Evolutionary conservation across 345 rosid species (phyloP), one percentile per base, ranked within the genome.

Genomic region (Gossypium ekmanianum): DNA sequence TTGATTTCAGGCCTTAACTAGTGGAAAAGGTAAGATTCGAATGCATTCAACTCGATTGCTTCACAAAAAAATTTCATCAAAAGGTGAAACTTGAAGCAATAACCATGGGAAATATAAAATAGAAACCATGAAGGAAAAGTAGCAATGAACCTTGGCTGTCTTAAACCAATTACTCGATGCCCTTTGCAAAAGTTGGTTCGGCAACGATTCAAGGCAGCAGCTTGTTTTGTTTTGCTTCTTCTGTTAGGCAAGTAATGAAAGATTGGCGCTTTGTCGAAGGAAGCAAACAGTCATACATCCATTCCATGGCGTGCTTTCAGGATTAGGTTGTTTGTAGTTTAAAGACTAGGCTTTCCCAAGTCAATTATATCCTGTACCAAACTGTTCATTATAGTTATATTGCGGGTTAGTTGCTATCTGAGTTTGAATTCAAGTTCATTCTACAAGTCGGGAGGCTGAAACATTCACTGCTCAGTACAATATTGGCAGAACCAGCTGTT

Each of bases 291-390:
- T 89, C 97, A 6, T 94, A 92, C 45, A 88, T 80, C n/a, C 82
- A 77, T 77, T 81, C 92, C 87, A 94, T 62, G 8, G 8, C 20
- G 67, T 3, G 66, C 50, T 77, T 57, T 88, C 59, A 90, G 87
- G 17, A 67, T 77, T 79, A 92, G 87, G 82, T 92, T 92, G 82
- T 90, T 80, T 0, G 81, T 75, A 41, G 92, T 87, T 81, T 78
- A 83, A 80, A 91, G 81, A 34, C 81, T 78, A 44, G 95, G 97
- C 80, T 78, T 91, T 34, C 91, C 98, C 80, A 94, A 77, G 66
- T 91, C 90, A 16, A 88, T 58, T 72, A 94, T 84, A 77, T 94
- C 98, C 84, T 91, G 91, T 78, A 82, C 87, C 89, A 94, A 82
- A 77, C 97, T 94, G 91, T 79, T 74, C 68, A 74, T 75, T 47